phyloP scores from a whole-genome alignment of 257 asterid species.

The Gentiana straminea region DNA sequence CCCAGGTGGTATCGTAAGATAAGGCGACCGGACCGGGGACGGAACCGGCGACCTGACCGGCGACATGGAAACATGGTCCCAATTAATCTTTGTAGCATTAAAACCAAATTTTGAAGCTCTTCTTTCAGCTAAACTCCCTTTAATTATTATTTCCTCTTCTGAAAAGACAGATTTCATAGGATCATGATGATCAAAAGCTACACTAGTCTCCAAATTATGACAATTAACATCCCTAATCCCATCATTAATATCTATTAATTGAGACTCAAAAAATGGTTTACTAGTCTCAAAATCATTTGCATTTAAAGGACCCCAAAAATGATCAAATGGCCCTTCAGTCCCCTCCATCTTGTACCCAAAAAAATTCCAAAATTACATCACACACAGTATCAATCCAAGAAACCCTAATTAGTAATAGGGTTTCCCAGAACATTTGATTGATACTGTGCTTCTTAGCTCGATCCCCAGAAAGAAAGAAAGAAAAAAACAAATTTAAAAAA shows the following conservation, averaged over 20 bases:
- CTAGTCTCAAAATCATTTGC: slow-evolving; percentile 7
- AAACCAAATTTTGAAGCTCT: slow-evolving; percentile 54
- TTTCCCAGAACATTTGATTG: slow-evolving; percentile 30
- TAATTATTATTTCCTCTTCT: slow-evolving; percentile 5
- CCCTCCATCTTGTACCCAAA: slow-evolving; percentile 5
- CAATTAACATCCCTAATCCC: neutral
- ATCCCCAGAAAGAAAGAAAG: neutral
- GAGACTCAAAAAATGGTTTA: slow-evolving; percentile 1
- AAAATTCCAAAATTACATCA: neutral
- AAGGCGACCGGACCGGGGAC: slow-evolving; percentile 15
- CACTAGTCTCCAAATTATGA: neutral
- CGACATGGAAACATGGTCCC: slow-evolving; percentile 6
- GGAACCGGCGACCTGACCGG: neutral
- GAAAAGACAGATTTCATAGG: slow-evolving; percentile 8
- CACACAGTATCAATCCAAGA: slow-evolving; percentile 49
- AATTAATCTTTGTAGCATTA: slow-evolving; percentile 24
- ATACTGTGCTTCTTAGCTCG: slow-evolving; percentile 33
- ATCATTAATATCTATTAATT: neutral
- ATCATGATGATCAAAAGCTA: neutral
- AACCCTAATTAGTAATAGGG: slow-evolving; percentile 36
- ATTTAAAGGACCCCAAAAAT: slow-evolving; percentile 13
- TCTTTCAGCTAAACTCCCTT: slow-evolving; percentile 47
- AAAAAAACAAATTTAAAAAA: neutral
- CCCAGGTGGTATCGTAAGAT: slow-evolving; percentile 53
- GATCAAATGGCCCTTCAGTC: slow-evolving; percentile 5